A percentile compares a stretch with the other conserved stretches of the same genome.
Conservation (phyloP, 78 protist genomes). For the Trichosphaerium sp. region DNA sequence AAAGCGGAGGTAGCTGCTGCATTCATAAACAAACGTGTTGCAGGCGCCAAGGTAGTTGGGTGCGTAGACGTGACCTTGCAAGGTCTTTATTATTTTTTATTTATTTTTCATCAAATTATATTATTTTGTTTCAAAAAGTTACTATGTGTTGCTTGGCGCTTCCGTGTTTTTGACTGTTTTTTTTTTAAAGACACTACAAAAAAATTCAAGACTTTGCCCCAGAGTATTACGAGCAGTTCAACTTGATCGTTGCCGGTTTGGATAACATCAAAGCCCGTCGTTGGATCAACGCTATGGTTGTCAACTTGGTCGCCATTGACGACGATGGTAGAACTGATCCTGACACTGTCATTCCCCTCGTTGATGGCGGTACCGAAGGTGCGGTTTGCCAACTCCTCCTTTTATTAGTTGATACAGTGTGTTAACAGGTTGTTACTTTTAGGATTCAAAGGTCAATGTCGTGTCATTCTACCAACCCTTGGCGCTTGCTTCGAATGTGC, state of each 20-base stretch:
- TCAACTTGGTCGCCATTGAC: conserved; percentile 40
- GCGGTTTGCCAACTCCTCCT: not conserved
- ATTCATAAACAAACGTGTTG: conserved; percentile 75
- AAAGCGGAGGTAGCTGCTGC: conserved; percentile 91
- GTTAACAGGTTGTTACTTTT: no score
- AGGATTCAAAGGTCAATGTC: conserved; percentile 88
- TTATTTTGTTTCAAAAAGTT: not conserved
- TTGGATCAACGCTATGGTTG: conserved; percentile 87
- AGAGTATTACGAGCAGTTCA: conserved; percentile 77
- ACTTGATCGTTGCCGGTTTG: conserved; percentile 87
- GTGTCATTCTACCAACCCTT: conserved; percentile 79
- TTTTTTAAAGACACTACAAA: conserved; percentile 52
- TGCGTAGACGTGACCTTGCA: conserved; percentile 9
- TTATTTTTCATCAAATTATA: not conserved
- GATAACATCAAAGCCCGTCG: conserved; percentile 83
- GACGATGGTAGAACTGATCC: conserved; percentile 32
- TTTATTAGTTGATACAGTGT: not conserved
- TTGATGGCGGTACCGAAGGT: conserved; percentile 98
- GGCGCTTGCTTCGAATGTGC: conserved; percentile 91
- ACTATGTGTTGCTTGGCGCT: not conserved
- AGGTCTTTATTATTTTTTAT: not conserved
- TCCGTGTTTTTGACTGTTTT: not conserved
- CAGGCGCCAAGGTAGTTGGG: conserved; percentile 76
- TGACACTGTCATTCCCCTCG: conserved; percentile 67
- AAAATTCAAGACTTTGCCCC: conserved; percentile 68